A percentile compares a stretch with the other conserved stretches of the same genome.
These are phyloP conservation scores for Beauveria sp. DNA, from an alignment of 2,329 filamentous ascomycete species.

Conservation along the genomic window DNA sequence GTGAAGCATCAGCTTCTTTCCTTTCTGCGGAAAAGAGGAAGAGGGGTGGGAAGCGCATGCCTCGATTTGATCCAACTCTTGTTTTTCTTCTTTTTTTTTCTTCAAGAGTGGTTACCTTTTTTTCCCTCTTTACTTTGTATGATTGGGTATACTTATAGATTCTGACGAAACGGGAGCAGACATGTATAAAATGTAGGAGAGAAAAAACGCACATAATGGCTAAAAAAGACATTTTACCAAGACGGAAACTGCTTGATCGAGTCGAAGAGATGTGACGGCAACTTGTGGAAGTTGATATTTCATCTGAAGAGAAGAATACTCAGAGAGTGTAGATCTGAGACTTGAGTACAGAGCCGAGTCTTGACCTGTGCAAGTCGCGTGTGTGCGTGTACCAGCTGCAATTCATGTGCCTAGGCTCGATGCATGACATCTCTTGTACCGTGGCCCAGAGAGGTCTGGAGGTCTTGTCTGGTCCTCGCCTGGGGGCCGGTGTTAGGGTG, in stretches of 20 bases:
- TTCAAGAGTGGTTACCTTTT: not conserved
- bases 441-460: not conserved
- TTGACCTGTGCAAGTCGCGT: not conserved
- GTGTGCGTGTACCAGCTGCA: not conserved
- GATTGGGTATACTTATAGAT: constrained; percentile 8
- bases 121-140: not conserved
- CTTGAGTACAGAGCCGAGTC: not conserved
- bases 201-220: not conserved
- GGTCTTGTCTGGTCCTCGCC: not conserved
- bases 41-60: not conserved
- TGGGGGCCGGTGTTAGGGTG: not conserved
- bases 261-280: too few relatives aligned
- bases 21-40: not conserved
- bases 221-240: not conserved
- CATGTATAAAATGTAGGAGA: constrained; percentile 1
- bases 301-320: too few relatives aligned
- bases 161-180: constrained; percentile 2
- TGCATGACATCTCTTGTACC: not conserved
- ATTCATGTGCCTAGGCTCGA: not conserved
- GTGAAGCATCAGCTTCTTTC: too few relatives aligned
- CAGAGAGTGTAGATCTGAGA: not conserved
- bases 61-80: not conserved
- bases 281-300: not conserved
- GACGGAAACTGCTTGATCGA: not conserved
- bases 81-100: not conserved